These are phyloP conservation scores for Areca catechu DNA, from an alignment of 176 grass and related monocot genomes.

Conservation along the genomic window DNA sequence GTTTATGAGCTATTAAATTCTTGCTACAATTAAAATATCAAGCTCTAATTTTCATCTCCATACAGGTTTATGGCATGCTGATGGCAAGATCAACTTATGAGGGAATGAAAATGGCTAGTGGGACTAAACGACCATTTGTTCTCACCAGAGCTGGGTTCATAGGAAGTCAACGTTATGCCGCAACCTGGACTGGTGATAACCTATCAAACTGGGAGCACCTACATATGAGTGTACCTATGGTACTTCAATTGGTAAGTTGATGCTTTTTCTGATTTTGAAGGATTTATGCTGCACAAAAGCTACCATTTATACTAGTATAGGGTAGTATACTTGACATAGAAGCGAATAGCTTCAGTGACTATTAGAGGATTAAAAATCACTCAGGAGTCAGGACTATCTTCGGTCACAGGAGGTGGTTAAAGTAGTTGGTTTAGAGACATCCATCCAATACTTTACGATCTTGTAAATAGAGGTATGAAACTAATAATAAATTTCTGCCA, in stretches of 20 bases:
- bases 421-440: no score
- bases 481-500: no score
- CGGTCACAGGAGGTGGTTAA: no score
- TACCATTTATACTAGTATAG: no score
- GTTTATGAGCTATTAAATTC: background rate
- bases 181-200: conserved; percentile 95
- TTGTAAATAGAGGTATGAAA: no score
- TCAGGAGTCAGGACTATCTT: no score
- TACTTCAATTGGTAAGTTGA: conserved; percentile 83
- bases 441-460: no score
- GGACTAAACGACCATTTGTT: conserved; percentile 69
- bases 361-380: no score
- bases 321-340: no score
- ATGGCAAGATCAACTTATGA: conserved; percentile 92
- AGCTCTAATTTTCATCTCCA: background rate
- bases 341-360: no score
- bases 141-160: conserved; percentile 95
- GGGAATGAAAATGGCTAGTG: conserved; percentile 66
- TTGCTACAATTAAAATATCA: background rate
- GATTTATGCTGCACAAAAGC: no score
- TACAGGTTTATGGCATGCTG: conserved; percentile 88
- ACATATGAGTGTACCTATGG: conserved; percentile 92
- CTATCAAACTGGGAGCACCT: conserved; percentile 93
- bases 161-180: conserved; percentile 88
- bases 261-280: conserved; percentile 3